Base-by-base conservation (phyloP, 2,329 filamentous ascomycete species). In the Decorospora gaudefroyi region DNA sequence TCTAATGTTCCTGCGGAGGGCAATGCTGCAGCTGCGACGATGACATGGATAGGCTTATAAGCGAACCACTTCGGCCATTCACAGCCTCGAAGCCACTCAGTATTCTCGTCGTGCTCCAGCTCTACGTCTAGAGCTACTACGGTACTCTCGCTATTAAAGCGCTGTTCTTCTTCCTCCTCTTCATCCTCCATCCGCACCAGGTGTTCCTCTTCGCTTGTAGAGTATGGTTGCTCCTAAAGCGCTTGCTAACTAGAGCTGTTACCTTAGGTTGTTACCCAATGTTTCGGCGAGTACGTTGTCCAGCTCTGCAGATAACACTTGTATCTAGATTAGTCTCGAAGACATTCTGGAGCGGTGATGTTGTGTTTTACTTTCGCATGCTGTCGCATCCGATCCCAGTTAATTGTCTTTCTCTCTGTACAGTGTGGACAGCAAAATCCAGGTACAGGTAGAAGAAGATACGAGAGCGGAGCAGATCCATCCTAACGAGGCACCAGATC, bases 271-370 rank as follows among this genome's bases (percentile, higher is more conserved):
- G 45, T 28, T 34, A 38, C 23, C 41, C 7, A 49, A 25, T 49
- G 35, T 45, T 42, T 45, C 4, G 22, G 41, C 23, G 28, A 45
- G 42, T 50, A 46, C 22, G 27, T 50, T 15, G 33, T 50, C 46
- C 12, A 50, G 38, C 46, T 50, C 23, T 50, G 28, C 11, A 50
- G 46, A 4, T 35, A 28, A 37, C 21, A 46, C 10, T 37, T 30
- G 22, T 40, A 38, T 27, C n/a, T 18, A 23, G 39, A 43, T 37
- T 44, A 4, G 12, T 46, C 35, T 43, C 31, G 15, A 25, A 41
- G 7, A n/a, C 35, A 51, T 10, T 43, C 17, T 12, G 26, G 31
- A 28, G 48, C 36, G 13, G 17, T 44, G 15, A 51, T 51, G 9
- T 45, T 40, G 31, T 51, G 13, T 13, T 51, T 16, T 23, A 2